These are phyloP conservation scores for Talaromyces sp. DNA, from an alignment of 2,329 filamentous ascomycete species.

Conservation along the genomic window DNA sequence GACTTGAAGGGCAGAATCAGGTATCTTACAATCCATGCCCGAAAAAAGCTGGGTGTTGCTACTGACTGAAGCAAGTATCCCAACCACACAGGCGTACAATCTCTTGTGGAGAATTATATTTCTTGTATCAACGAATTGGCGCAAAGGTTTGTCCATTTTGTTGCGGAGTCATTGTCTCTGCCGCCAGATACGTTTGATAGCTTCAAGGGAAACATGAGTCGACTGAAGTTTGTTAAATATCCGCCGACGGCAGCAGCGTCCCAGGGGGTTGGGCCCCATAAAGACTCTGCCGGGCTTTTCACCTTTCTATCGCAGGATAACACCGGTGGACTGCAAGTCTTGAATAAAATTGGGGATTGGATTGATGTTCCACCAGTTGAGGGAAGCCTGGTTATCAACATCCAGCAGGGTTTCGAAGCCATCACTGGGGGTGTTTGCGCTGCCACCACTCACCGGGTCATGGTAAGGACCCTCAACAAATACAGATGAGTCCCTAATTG, in stretches of 20 bases:
- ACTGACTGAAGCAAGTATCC: constrained; percentile 29
- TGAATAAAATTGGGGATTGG: constrained; percentile 51
- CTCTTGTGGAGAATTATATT: constrained; percentile 55
- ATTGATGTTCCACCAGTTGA: constrained; percentile 48
- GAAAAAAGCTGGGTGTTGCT: background rate
- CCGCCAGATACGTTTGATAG: constrained; percentile 51
- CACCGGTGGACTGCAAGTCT: constrained; percentile 50
- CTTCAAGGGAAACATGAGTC: constrained; percentile 54
- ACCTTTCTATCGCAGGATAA: constrained; percentile 47
- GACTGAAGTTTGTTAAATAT: constrained; percentile 61
- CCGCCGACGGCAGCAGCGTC: constrained; percentile 44
- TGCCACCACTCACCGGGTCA: constrained; percentile 41
- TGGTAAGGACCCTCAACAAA: constrained; percentile 29
- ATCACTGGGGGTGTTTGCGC: constrained; percentile 59
- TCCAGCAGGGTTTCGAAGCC: constrained; percentile 59
- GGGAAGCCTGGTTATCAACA: constrained; percentile 52
- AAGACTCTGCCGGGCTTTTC: constrained; percentile 55
- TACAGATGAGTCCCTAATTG: background rate
- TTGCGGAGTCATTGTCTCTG: constrained; percentile 59
- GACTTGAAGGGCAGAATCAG: constrained; percentile 35
- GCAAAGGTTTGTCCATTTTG: constrained; percentile 56
- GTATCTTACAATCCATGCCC: constrained; percentile 9
- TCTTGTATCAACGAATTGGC: constrained; percentile 51
- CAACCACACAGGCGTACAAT: constrained; percentile 23
- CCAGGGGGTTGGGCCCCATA: constrained; percentile 62